Percentiles rank a stretch among this genome's conserved stretches.
Conservation (phyloP, 306 rosid species). For the Benincasa hispida region DNA sequence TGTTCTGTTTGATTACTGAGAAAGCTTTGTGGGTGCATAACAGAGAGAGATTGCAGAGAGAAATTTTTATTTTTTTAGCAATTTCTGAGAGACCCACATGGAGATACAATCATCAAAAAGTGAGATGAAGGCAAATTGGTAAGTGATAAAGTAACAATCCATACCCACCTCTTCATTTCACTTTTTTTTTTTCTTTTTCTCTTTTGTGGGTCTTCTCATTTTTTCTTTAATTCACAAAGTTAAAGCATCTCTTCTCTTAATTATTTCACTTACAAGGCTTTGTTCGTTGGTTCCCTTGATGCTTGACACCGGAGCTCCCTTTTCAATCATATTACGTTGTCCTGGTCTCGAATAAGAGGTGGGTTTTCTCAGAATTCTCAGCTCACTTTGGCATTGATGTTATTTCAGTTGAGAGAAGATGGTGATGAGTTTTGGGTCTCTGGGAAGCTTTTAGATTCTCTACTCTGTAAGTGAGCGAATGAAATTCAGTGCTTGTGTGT, state of each 20-base stretch:
- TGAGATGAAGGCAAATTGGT: slow-evolving; percentile 16
- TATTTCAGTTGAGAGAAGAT: not conserved
- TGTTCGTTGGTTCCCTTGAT: slow-evolving; percentile 61
- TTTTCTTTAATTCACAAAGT: slow-evolving; percentile 26
- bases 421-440: not conserved
- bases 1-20: slow-evolving; percentile 33
- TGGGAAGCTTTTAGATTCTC: not conserved
- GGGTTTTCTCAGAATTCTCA: slow-evolving; percentile 15
- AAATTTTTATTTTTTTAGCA: slow-evolving; percentile 10
- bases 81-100: slow-evolving; percentile 30
- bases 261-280: slow-evolving; percentile 31
- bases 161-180: not conserved
- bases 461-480: not conserved
- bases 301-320: slow-evolving; percentile 50
- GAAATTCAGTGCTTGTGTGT: not conserved
- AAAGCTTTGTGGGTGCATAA: slow-evolving; percentile 3
- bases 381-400: not conserved
- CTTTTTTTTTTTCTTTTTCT: slow-evolving; percentile 13
- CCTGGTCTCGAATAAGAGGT: slow-evolving; percentile 26
- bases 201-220: slow-evolving; percentile 18
- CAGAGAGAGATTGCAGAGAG: slow-evolving; percentile 1
- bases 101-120: slow-evolving; percentile 32
- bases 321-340: slow-evolving; percentile 35
- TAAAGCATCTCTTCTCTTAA: slow-evolving; percentile 25
- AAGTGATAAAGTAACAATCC: slow-evolving; percentile 24